phyloP scores from a whole-genome alignment of 2,329 filamentous ascomycete genomes.

The Rasamsonia emersonii region DNA sequence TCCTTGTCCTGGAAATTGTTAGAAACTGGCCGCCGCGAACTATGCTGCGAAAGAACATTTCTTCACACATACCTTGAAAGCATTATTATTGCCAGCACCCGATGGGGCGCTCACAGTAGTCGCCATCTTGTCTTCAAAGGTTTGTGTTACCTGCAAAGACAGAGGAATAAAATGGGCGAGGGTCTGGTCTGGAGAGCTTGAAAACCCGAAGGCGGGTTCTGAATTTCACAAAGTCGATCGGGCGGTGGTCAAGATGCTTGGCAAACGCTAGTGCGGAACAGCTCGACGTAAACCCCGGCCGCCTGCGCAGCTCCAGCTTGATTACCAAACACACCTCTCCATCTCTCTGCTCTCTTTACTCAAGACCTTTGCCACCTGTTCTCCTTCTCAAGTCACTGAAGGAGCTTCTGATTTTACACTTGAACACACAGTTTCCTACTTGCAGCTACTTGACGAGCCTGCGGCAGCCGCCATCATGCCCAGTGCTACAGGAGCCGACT shows the following conservation, averaged over 20 bases:
- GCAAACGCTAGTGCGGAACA: constrained; percentile 30
- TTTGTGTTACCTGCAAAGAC: constrained; percentile 15
- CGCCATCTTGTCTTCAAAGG: constrained; percentile 39
- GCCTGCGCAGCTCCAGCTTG: constrained; percentile 19
- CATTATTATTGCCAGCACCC: constrained; percentile 51
- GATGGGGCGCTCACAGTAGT: constrained; percentile 37
- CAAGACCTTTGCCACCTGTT: constrained; percentile 2
- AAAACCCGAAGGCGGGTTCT: constrained; percentile 15
- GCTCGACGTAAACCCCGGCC: constrained; percentile 21
- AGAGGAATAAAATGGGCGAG: constrained; percentile 16
- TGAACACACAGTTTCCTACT: too few relatives aligned
- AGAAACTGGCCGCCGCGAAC: constrained; percentile 26
- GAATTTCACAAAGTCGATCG: constrained; percentile 29
- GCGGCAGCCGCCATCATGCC: constrained; percentile 54
- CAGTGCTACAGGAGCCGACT: constrained; percentile 85
- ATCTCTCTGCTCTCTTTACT: constrained; percentile 10
- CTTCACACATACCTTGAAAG: constrained; percentile 51
- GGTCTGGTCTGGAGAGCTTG: constrained; percentile 15
- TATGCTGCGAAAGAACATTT: constrained; percentile 10
- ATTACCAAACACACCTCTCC: constrained; percentile 13
- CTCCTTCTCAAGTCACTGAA: neutral
- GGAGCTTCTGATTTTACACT: neutral
- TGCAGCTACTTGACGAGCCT: constrained; percentile 13
- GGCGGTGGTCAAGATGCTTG: constrained; percentile 31
- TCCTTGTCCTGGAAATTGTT: constrained; percentile 64